A percentile compares a stretch with the other conserved stretches of the same genome.
Evolutionary conservation across 352 stramenopile species (phyloP).

Genomic region (Phytophthora hibernalis): DNA sequence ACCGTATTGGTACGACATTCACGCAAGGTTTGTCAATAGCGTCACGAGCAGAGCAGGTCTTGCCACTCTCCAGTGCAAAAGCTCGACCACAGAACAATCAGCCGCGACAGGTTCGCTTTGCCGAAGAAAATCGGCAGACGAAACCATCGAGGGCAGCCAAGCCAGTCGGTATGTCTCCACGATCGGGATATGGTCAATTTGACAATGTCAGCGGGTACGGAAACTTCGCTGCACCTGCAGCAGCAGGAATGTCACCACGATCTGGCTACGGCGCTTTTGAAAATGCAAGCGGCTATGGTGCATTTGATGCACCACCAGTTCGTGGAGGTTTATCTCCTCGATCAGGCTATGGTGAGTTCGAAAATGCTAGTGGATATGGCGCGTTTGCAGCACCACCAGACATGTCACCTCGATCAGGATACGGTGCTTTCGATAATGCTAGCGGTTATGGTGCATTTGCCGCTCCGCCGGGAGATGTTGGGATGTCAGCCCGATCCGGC

Average conservation of each 20-base stretch:
- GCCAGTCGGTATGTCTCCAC: constrained; percentile 21
- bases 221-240: constrained; percentile 37
- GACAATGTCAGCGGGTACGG: constrained; percentile 43
- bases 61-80: constrained; percentile 5
- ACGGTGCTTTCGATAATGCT: constrained; percentile 44
- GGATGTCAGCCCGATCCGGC: no score
- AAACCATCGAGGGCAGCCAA: constrained; percentile 6
- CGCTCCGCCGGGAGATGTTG: no score
- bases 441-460: constrained; percentile 29
- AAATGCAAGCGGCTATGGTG: constrained; percentile 35
- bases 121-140: constrained; percentile 10
- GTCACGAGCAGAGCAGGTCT: constrained; percentile 20
- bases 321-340: constrained; percentile 19
- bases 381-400: constrained; percentile 38
- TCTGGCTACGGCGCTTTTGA: constrained; percentile 41
- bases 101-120: constrained; percentile 32
- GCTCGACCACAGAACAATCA: constrained; percentile 6
- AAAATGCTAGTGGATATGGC: constrained; percentile 43
- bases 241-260: constrained; percentile 27
- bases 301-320: constrained; percentile 26
- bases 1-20: constrained; percentile 76
- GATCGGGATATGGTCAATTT: constrained; percentile 46
- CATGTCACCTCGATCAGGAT: constrained; percentile 35
- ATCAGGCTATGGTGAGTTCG: constrained; percentile 45
- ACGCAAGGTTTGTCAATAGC: constrained; percentile 56